These are phyloP conservation scores for Aspergillus uvarum DNA, from an alignment of 2,329 filamentous ascomycete species.

Conservation along the genomic window DNA sequence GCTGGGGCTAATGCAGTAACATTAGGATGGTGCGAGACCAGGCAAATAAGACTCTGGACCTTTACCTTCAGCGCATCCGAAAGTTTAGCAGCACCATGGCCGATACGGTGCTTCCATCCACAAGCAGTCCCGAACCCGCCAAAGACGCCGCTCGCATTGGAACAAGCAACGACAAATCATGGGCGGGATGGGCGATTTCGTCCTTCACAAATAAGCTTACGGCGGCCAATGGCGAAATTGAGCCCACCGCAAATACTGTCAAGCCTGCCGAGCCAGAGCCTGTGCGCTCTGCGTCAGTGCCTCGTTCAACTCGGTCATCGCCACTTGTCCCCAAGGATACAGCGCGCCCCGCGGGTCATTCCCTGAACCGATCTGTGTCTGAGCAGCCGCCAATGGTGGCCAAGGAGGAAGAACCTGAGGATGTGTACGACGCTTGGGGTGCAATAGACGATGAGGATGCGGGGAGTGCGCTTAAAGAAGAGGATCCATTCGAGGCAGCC, in stretches of 20 bases:
- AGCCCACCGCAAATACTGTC: constrained; percentile 55
- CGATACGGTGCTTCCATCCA: constrained; percentile 72
- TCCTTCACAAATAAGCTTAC: constrained; percentile 96
- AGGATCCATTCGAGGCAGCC: constrained; percentile 41
- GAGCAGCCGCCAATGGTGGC: constrained; percentile 39
- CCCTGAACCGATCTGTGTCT: constrained; percentile 42
- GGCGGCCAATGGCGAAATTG: constrained; percentile 80
- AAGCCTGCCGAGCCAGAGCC: constrained; percentile 45
- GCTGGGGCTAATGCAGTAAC: constrained; percentile 1
- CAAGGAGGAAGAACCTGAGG: constrained; percentile 55
- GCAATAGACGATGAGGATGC: constrained; percentile 59
- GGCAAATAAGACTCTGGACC: constrained; percentile 82
- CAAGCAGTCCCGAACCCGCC: constrained; percentile 49
- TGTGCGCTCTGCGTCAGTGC: constrained; percentile 50
- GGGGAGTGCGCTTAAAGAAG: constrained; percentile 48
- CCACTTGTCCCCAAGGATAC: constrained; percentile 28
- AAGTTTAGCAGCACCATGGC: constrained; percentile 77
- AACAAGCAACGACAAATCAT: constrained; percentile 70
- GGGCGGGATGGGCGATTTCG: constrained; percentile 97
- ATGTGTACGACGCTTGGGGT: constrained; percentile 73
- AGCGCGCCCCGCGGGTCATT: constrained; percentile 27
- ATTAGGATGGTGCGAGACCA: constrained; percentile 76
- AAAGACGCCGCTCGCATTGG: constrained; percentile 68
- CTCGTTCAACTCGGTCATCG: constrained; percentile 40
- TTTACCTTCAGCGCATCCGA: constrained; percentile 78